Evolutionary conservation across 805 yeast genomes (phyloP), one percentile per base, ranked within the genome.

Genomic region (Komagataella kurtzmanii): DNA sequence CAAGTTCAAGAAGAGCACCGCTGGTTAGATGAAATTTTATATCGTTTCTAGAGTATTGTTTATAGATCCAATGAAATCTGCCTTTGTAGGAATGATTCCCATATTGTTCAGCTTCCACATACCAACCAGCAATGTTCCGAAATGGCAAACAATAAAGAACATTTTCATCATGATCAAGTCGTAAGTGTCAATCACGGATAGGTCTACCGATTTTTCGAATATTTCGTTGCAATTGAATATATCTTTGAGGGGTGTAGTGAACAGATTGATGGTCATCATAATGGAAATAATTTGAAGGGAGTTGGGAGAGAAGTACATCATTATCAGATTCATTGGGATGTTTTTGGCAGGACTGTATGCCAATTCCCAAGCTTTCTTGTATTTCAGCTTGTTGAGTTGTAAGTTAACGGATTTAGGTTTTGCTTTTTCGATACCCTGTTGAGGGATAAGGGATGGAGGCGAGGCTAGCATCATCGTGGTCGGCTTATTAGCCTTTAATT

Each of bases 251-350:
- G 97, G 93, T 48, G 80, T 81, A 56, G 86, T 76, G 56, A 93
- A 79, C 58, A 91, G 71, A 88, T 84, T 88, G 24, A 86, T 64
- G 0, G 96, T 84, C 86, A 89, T 90, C 68, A 89, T 83, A 48
- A 91, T 85, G 3, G 97, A 93, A 56, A 91, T 88, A 57, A 91
- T 75, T 60, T 93, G 98, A 24, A 93, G 69, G 3, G 95, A 79
- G 59, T 85, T 84, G 36, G 98, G 98, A 0, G 96, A 81, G 88
- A 91, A 87, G 65, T 88, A 93, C 54, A 88, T 81, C 96, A 91
- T 88, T 49, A 88, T 70, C 49, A 86, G 65, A 61, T 88, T 93
- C 95, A 88, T 85, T 6, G 97, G 96, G n/a, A 93, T 75, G 24
- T 56, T 61, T 62, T 89, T 91, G 2, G 88, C 86, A 0, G 97